Conservation (phyloP, 2,329 filamentous ascomycete species). For the Exserohilum rostratum region DNA sequence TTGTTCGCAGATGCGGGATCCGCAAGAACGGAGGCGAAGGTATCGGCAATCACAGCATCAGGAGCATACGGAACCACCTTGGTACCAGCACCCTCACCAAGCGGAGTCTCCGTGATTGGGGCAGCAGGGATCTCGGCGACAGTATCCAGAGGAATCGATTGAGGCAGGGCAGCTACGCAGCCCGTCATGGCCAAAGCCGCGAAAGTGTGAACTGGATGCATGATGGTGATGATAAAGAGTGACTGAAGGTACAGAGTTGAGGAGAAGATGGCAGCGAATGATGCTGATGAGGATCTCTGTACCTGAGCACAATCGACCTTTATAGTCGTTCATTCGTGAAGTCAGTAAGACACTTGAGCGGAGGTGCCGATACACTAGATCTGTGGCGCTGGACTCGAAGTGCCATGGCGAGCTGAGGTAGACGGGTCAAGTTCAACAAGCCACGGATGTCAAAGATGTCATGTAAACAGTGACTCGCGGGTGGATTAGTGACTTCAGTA, state of each 20-base stretch:
- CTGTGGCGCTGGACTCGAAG: slow-evolving; percentile 2
- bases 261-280: background rate
- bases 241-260: background rate
- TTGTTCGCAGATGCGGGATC: background rate
- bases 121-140: background rate
- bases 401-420: background rate
- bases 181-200: background rate
- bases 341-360: background rate
- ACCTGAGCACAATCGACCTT: background rate
- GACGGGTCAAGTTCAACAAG: background rate
- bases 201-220: background rate
- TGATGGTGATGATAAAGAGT: background rate
- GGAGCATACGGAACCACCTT: background rate
- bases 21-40: background rate
- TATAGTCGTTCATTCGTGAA: background rate
- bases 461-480: too few relatives aligned
- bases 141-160: background rate
- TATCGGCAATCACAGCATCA: background rate
- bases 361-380: background rate
- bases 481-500: too few relatives aligned
- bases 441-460: too few relatives aligned
- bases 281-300: background rate
- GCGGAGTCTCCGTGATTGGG: background rate
- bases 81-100: background rate
- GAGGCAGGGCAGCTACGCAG: background rate